Evolutionary conservation across 352 stramenopile genomes (phyloP).

Genomic region (Phytophthora rubi): DNA sequence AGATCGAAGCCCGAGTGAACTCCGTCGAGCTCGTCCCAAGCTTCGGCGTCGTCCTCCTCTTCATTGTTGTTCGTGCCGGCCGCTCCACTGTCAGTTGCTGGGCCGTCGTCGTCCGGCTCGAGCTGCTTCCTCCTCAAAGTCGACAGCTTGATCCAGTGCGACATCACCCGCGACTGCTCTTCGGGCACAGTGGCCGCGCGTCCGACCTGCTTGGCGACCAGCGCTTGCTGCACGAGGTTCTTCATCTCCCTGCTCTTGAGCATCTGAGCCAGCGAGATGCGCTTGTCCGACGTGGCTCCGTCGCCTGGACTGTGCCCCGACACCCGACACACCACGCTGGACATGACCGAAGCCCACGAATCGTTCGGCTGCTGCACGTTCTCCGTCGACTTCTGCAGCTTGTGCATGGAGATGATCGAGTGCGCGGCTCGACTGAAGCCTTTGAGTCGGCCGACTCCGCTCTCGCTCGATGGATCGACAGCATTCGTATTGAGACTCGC

Average conservation of each 20-base stretch:
- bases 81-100: not conserved
- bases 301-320: not conserved
- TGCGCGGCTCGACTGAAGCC: conserved; percentile 42
- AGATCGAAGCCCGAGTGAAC: conserved; percentile 59
- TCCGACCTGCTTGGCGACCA: conserved; percentile 35
- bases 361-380: conserved; percentile 15
- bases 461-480: not conserved
- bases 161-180: conserved; percentile 65
- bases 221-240: conserved; percentile 61
- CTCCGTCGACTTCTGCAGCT: conserved; percentile 13
- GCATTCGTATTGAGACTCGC: not conserved
- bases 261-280: conserved; percentile 54
- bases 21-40: conserved; percentile 35
- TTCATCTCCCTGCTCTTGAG: conserved; percentile 66
- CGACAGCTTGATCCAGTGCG: conserved; percentile 61
- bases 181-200: conserved; percentile 2
- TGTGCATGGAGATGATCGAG: conserved; percentile 42
- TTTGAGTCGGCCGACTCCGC: conserved; percentile 6
- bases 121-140: conserved; percentile 42
- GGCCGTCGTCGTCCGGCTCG: conserved; percentile 19
- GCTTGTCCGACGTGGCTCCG: conserved; percentile 16
- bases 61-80: conserved; percentile 17
- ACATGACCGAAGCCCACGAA: conserved; percentile 43
- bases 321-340: conserved; percentile 29
- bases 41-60: conserved; percentile 23